Conservation (phyloP, 202 grass and related monocot genomes). For the Carex arenaria region DNA sequence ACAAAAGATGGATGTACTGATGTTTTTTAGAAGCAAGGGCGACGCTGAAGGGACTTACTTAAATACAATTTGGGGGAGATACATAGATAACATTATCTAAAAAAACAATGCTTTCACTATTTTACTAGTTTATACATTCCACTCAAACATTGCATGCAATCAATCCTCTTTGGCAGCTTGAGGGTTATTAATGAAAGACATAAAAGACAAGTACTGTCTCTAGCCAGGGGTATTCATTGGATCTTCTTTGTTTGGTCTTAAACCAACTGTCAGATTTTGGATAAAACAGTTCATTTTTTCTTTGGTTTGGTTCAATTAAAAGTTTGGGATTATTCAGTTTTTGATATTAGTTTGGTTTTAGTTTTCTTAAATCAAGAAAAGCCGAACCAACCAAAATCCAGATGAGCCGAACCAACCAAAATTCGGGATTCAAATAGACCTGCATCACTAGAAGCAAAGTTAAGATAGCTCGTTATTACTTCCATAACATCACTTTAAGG, state of each 20-base stretch:
- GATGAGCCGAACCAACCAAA: not conserved
- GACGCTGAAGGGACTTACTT: not conserved
- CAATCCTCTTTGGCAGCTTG: not conserved
- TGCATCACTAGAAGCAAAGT: not conserved
- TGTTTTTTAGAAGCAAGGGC: not conserved
- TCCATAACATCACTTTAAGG: not conserved
- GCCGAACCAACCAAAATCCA: not conserved
- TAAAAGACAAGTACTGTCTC: not conserved
- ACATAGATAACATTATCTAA: not conserved
- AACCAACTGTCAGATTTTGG: not conserved
- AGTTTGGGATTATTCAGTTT: not conserved
- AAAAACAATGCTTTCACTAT: not conserved
- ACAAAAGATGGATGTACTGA: not conserved
- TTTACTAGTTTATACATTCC: not conserved
- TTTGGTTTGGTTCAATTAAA: not conserved
- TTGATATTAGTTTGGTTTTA: not conserved
- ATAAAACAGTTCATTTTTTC: not conserved
- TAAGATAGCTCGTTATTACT: not conserved
- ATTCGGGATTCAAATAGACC: not conserved
- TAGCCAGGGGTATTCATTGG: not conserved
- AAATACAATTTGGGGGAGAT: not conserved
- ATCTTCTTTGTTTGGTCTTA: not conserved
- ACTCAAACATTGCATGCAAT: not conserved
- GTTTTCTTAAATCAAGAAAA: not conserved
- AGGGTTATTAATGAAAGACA: not conserved